Percentiles rank a stretch among this genome's conserved stretches.
phyloP scores from a whole-genome alignment of 495 filamentous ascomycete genomes.

The Geopyxis carbonaria region DNA sequence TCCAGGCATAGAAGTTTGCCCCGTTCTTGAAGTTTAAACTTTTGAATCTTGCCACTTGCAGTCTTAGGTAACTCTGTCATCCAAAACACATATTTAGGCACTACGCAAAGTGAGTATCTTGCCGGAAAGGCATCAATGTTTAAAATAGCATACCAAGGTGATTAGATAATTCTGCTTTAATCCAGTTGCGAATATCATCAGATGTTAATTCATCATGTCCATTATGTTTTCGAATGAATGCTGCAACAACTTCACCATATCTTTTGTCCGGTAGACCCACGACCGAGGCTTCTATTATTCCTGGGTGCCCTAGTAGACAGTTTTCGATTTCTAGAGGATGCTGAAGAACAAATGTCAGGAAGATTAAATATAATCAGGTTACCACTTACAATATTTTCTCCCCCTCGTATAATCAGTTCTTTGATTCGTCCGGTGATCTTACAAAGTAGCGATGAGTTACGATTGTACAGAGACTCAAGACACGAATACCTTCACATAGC shows the following conservation, averaged over 20 bases:
- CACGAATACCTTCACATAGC: slow-evolving; percentile 45
- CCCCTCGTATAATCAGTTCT: slow-evolving; percentile 82
- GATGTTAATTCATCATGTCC: slow-evolving; percentile 21
- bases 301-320: slow-evolving; percentile 56
- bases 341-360: background rate
- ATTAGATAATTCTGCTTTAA: slow-evolving; percentile 47
- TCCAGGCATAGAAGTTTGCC: slow-evolving; percentile 33
- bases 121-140: no score
- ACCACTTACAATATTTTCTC: slow-evolving; percentile 58
- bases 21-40: slow-evolving; percentile 65
- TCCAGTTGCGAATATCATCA: slow-evolving; percentile 53
- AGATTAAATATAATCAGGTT: background rate
- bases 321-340: slow-evolving; percentile 90
- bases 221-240: slow-evolving; percentile 40
- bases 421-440: slow-evolving; percentile 56
- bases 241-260: slow-evolving; percentile 76
- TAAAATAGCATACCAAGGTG: slow-evolving; percentile 44
- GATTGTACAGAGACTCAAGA: no score
- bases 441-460: background rate
- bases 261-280: slow-evolving; percentile 69
- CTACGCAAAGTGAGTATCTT: no score
- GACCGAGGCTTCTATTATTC: slow-evolving; percentile 55
- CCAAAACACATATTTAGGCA: slow-evolving; percentile 84
- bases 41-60: slow-evolving; percentile 92
- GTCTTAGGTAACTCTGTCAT: slow-evolving; percentile 63